A percentile compares a stretch with the other conserved stretches of the same genome.
Conservation (phyloP, 2,329 filamentous ascomycete genomes). For the Neofusicoccum sp. region DNA sequence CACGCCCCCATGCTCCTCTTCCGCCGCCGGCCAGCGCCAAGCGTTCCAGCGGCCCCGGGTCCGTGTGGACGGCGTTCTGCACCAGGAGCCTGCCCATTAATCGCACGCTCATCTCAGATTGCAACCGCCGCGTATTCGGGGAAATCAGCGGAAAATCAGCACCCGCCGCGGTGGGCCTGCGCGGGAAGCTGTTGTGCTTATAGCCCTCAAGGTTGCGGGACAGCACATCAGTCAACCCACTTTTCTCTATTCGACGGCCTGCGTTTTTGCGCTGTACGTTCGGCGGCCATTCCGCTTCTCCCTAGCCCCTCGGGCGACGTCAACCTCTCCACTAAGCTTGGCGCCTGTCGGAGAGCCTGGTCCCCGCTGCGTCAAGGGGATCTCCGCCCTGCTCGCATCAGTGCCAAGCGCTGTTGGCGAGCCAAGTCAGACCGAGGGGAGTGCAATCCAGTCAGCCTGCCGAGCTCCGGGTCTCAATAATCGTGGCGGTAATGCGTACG, state of each 20-base stretch:
- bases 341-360: neutral
- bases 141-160: constrained; percentile 9
- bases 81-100: neutral
- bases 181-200: neutral
- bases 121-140: neutral
- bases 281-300: neutral
- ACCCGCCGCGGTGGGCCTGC: neutral
- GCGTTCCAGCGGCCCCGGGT: neutral
- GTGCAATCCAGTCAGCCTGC: neutral
- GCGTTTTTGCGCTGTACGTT: neutral
- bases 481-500: neutral
- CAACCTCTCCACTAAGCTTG: neutral
- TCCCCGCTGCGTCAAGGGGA: neutral
- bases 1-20: neutral
- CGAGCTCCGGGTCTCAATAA: neutral
- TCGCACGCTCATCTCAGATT: neutral
- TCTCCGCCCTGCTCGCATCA: constrained; percentile 7
- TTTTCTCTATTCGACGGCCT: neutral
- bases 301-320: neutral
- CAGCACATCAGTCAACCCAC: neutral
- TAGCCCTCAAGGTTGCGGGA: neutral
- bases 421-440: constrained; percentile 6
- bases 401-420: constrained; percentile 1
- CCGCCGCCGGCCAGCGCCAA: constrained; percentile 5
- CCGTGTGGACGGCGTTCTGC: neutral